Evolutionary conservation across 495 filamentous ascomycete genomes (phyloP), one percentile per base, ranked within the genome.

Genomic region (Stereocaulon alpinum): DNA sequence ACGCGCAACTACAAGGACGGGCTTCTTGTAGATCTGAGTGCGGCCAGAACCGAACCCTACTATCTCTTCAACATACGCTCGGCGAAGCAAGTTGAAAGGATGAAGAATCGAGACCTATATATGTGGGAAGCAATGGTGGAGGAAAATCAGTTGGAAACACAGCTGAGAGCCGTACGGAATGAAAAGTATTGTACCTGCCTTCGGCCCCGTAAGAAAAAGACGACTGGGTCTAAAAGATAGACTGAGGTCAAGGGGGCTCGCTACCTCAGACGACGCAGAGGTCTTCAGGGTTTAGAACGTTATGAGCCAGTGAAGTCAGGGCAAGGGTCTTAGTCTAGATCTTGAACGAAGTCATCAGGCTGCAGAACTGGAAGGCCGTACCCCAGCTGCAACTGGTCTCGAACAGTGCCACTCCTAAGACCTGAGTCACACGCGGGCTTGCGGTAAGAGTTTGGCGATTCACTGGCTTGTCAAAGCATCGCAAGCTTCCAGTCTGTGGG

Each of bases 11-110:
- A 64, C 20, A 24, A 29, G 29, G 49, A 6, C 9, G 63, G 63
- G 1, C 30, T 55, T 37, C 55, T 64, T n/a, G 55, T 64, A 15
- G 59, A 64, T 15, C 30, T 64, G 30, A 59, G 63, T 34, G 4
- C 12, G 15, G 54, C 63, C 3, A 52, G 43, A 30, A 64, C 63
- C 5, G 14, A 14, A 22, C 63, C 63, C 17, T 60, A 51, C 27
- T 43, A n/a, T 24, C 29, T 58, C 9, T 64, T 59, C 14, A 9
- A 59, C 1, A 59, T 56, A 47, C n/a, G 55, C 6, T 6, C 2
- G 7, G 4, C 48, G 10, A 32, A 11, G 17, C 41, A 30, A 32
- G n/a, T n/a, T 20, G 20, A 32, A 5, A 56, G 24, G 55, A 15
- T 17, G 12, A 56, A 15, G 29, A 9, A 47, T 43, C n/a, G 27